Conservation (phyloP, 805 yeast species). For the Wickerhamomyces bisporus region DNA sequence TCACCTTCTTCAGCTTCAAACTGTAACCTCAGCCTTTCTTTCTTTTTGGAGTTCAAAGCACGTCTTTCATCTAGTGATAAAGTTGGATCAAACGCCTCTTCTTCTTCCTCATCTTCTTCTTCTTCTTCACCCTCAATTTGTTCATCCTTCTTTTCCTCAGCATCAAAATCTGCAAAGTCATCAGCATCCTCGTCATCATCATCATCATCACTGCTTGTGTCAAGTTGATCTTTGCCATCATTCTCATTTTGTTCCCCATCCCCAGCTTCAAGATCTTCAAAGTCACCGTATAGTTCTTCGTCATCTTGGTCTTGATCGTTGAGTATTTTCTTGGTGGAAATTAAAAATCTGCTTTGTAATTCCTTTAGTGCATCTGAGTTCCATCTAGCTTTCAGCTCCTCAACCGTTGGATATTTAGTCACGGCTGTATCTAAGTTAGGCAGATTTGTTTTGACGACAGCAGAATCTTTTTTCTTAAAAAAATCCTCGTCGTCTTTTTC, state of each 20-base stretch:
- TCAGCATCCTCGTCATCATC: constrained; percentile 30
- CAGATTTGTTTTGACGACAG: constrained; percentile 11
- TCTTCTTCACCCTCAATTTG: constrained; percentile 36
- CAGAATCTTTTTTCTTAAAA: constrained; percentile 42
- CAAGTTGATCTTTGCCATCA: constrained; percentile 8
- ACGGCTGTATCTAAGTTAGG: constrained; percentile 34
- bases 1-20: constrained; percentile 80
- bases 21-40: constrained; percentile 82
- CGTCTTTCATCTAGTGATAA: constrained; percentile 70
- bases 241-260: constrained; percentile 17
- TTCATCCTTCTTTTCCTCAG: constrained; percentile 42
- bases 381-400: constrained; percentile 44
- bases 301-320: constrained; percentile 31
- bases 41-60: constrained; percentile 77
- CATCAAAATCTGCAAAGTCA: constrained; percentile 53
- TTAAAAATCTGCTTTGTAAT: constrained; percentile 44
- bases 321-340: constrained; percentile 43
- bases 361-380: constrained; percentile 34
- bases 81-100: constrained; percentile 28
- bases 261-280: constrained; percentile 45
- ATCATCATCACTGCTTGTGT: constrained; percentile 3
- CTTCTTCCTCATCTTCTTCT: constrained; percentile 31
- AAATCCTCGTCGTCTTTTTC: constrained; percentile 47
- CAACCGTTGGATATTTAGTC: constrained; percentile 35
- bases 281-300: constrained; percentile 51